Evolutionary conservation across 352 stramenopile genomes (phyloP).

Genomic region (Phytophthora sp.): DNA sequence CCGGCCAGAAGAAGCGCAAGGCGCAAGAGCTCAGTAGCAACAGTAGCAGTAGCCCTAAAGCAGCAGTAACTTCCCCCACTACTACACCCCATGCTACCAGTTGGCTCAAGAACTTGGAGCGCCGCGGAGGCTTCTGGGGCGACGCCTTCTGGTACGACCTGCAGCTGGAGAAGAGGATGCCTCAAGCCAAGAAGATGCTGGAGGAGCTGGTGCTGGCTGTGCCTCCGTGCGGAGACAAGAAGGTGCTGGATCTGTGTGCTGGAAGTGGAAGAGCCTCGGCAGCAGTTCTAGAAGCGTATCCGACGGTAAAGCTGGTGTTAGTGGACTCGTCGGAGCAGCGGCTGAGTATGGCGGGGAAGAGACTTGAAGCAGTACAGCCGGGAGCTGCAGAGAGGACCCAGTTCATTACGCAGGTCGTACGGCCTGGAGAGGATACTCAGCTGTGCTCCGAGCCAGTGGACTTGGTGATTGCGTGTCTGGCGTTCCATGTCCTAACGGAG

Average conservation of each 20-base stretch:
- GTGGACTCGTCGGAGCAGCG: constrained; percentile 65
- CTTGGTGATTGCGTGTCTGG: constrained; percentile 66
- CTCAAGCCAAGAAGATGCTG: constrained; percentile 65
- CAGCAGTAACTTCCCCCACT: background rate
- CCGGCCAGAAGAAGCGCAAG: constrained; percentile 18
- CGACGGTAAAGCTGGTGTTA: constrained; percentile 55
- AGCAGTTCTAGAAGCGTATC: constrained; percentile 67
- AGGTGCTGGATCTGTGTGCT: constrained; percentile 71
- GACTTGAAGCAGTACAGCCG: constrained; percentile 30
- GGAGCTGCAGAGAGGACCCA: constrained; percentile 2
- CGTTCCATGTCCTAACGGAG: constrained; percentile 72
- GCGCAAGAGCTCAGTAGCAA: background rate
- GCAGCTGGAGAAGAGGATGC: constrained; percentile 62
- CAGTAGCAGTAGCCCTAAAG: background rate
- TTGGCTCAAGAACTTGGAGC: constrained; percentile 69
- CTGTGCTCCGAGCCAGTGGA: constrained; percentile 43
- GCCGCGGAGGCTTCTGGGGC: constrained; percentile 73
- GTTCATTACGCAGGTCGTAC: constrained; percentile 27
- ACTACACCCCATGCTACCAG: constrained; percentile 12
- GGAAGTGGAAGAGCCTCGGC: constrained; percentile 64
- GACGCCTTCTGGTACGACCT: constrained; percentile 84
- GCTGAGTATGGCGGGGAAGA: constrained; percentile 53
- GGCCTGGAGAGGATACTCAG: constrained; percentile 22
- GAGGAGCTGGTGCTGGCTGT: constrained; percentile 64
- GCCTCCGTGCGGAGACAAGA: constrained; percentile 61